Percentiles rank a stretch among this genome's conserved stretches.
Evolutionary conservation across 106 monocot species (phyloP).

Genomic region (Xerophyta viscosa): DNA sequence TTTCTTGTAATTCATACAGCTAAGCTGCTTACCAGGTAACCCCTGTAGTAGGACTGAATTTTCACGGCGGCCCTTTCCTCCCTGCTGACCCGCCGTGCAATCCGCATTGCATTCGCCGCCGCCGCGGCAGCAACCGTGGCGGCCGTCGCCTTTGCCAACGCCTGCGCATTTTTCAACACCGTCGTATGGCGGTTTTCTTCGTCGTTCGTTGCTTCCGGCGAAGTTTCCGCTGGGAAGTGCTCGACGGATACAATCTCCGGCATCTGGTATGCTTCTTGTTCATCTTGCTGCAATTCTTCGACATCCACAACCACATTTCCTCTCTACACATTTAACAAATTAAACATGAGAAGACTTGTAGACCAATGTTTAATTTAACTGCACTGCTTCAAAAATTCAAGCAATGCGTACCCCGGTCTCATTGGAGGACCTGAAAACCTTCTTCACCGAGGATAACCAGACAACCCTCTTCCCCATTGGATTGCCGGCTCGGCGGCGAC

Average conservation of each 20-base stretch:
- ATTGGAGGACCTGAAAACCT: constrained; percentile 47
- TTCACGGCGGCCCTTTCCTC: constrained; percentile 59
- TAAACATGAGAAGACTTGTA: background rate
- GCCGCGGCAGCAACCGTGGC: constrained; percentile 46
- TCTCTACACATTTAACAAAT: background rate
- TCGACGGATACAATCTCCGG: constrained; percentile 62
- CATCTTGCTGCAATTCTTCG: constrained; percentile 12
- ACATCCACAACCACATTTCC: background rate
- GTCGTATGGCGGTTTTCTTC: constrained; percentile 23
- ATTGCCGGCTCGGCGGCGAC: too few relatives aligned
- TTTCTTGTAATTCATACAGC: background rate
- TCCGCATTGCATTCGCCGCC: constrained; percentile 50
- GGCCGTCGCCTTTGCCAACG: constrained; percentile 36
- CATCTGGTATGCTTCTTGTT: constrained; percentile 15
- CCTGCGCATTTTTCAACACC: too few relatives aligned
- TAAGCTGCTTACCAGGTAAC: constrained; percentile 49
- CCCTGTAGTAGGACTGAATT: constrained; percentile 74
- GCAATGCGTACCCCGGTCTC: too few relatives aligned
- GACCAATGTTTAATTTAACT: too few relatives aligned
- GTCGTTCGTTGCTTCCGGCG: constrained; percentile 32
- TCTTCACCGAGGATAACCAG: constrained; percentile 66
- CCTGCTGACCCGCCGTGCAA: constrained; percentile 32
- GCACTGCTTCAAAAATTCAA: too few relatives aligned
- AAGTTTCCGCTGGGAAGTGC: constrained; percentile 59
- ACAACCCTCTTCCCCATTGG: constrained; percentile 33